Evolutionary conservation across 805 yeast species (phyloP), one percentile per base, ranked within the genome.

Genomic region (Saccharomycopsis babjevae): DNA sequence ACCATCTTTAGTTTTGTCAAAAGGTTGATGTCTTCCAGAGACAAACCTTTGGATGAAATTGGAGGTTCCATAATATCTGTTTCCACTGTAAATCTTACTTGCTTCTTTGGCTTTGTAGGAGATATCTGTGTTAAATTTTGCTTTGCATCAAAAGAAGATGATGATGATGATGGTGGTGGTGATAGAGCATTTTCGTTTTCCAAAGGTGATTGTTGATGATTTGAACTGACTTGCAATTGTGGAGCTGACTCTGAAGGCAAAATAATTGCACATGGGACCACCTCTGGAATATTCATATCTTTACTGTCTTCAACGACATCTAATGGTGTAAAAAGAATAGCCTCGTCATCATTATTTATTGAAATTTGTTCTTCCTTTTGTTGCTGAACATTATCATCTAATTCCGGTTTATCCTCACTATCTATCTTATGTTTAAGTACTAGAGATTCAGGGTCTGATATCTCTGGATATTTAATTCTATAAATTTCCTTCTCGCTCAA

Each of bases 1-100:
- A 63, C 60, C 36, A 61, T 40, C 38, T 46, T 63, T 18, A 63
- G 50, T 40, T 63, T 63, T n/a, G 57, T 56, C 57, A 63, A 61
- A 22, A 63, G 56, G 20, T 56, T 63, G 43, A 60, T 42, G 18
- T 63, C 65, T 28, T 63, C 65, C 32, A 43, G 22, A 7, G 63
- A 58, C 15, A 60, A 42, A 16, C 34, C 36, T 18, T 56, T 40
- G 6, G 52, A 25, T 20, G 30, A n/a, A 46, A 46, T 22, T 11
- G 15, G 18, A 22, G 32, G n/a, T n/a, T 46, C 52, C 16, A 25
- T 46, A 22, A 46, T 25, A 5, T 25, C 28, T 46, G 52, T 20
- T 16, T 46, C 52, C 11, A 16, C 15, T 25, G 32, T 46, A n/a
- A 46, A 46, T 46, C 52, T 46, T 8, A 46, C 52, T 22, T 46